Base-by-base conservation (phyloP, 1,139 yeast species). In the Debaryomyces coudertii region DNA sequence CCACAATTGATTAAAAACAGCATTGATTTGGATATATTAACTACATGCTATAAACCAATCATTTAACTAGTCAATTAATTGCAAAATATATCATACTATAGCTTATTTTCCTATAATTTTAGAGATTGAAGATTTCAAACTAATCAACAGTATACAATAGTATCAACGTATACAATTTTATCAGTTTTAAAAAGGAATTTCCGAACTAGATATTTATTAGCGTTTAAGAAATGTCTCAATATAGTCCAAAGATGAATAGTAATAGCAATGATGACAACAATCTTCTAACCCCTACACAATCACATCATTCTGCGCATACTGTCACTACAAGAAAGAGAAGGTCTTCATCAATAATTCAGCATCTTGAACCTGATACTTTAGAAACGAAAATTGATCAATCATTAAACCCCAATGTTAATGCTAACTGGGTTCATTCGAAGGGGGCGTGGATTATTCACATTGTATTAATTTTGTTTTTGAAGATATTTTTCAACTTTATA, bases 401-500 rank as follows among this genome's bases (percentile, higher is more conserved):
- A 46, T 78, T 92, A 45, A 82, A 86, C 54, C 93, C 96, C 18
- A 93, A 93, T 63, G 79, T 90, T 66, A 93, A 93, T 65, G 97
- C 97, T 40, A 85, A 86, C 55, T 93, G 99, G 99, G 97, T 93
- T 35, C 89, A 90, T 63, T 87, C 84, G 59, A 90, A 93, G 60
- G 96, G 96, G 40, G 98, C 98, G 1, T 93, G 99, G 99, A 73
- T 86, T 25, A 85, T 93, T 47, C 99, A 93, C 67, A 75, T 92
- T 47, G 96, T 92, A 27, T 77, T 93, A 42, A 89, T 93, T 47
- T 63, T 82, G 36, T 71, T 90, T 44, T 72, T 92, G 48, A 88
- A 90, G 62, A 62, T 88, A 33, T 80, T 90, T 54, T 92, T 81
- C 67, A 90, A 90, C 64, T 76, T 90, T 51, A 72, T 92, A 47